Evolutionary conservation across 768 basidiomycete species (phyloP), one percentile per base, ranked within the genome.

Genomic region (Rhodosporidiobolus odoratus): DNA sequence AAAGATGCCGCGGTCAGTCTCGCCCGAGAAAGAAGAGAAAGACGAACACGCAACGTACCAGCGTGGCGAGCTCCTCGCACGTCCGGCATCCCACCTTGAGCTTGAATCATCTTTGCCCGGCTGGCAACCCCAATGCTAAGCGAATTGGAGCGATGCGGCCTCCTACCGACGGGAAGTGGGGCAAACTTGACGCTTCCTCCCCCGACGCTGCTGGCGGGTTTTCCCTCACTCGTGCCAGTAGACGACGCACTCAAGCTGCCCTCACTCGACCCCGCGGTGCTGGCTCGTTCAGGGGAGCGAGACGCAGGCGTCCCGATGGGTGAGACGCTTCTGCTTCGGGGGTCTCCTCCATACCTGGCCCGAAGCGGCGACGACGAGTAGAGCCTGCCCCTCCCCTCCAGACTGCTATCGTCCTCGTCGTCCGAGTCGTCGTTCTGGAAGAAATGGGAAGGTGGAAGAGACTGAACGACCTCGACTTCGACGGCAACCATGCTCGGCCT

Each of bases 61-160:
- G 72, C 72, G 40, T 73, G 67, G 9, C 58, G n/a, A 10, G 65
- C 67, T 21, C 66, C 53, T 10, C 66, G 35, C 2, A 61, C 38
- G 38, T 64, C 58, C 3, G 68, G 58, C 32, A 35, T n/a, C 9
- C 65, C 72, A 0, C 68, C 68, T 37, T 71, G 69, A 4, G 54
- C 58, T 37, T 40, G 40, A 17, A 74, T 71, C 69, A 74, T 68
- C 30, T 58, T 59, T 7, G 73, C 69, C 0, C 73, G 62, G n/a
- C 63, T 60, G 6, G 73, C 73, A 25, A 74, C 73, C 3, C 73
- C 73, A 19, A 74, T 52, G 10, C 58, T 58, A 34, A 74, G 59
- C 65, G 68, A 69, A 58, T 74, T 74, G 62, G 45, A 50, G 62
- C 73, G 19, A 62, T 70, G 38, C 60, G 64, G 40, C 58, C 60